A percentile compares a stretch with the other conserved stretches of the same genome.
phyloP scores from a whole-genome alignment of 768 basidiomycete genomes.

The Cystobasidiopsis lactophilus region DNA sequence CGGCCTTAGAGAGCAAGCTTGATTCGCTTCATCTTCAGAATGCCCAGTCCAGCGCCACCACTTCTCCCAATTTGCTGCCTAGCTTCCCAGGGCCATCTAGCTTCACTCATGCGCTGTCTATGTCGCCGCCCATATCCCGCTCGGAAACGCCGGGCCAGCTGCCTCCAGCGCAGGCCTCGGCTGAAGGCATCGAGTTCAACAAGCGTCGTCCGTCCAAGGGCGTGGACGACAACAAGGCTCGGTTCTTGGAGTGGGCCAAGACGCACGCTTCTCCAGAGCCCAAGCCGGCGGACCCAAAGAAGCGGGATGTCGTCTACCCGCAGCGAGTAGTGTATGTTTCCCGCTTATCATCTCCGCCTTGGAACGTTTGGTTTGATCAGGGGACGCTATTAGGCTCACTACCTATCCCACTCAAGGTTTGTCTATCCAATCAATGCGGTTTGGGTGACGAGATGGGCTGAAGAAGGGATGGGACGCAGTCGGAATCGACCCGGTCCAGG shows the following conservation, averaged over 20 bases:
- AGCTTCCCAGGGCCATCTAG: conserved; percentile 4
- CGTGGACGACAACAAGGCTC: neutral
- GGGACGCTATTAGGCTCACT: too few relatives aligned
- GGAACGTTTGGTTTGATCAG: too few relatives aligned
- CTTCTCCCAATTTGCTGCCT: conserved; percentile 5
- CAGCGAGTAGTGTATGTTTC: conserved; percentile 40
- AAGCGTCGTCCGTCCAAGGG: too few relatives aligned
- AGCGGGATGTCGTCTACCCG: conserved; percentile 41
- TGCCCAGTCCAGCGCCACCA: neutral
- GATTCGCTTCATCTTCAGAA: neutral
- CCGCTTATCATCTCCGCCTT: too few relatives aligned
- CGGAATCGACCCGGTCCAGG: conserved; percentile 54
- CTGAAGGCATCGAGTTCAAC: too few relatives aligned
- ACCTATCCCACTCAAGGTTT: conserved; percentile 83
- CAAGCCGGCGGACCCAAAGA: conserved; percentile 29
- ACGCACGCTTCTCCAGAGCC: conserved; percentile 6
- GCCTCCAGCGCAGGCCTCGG: too few relatives aligned
- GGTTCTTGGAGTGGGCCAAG: conserved; percentile 10
- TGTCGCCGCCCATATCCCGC: neutral
- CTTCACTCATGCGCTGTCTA: neutral
- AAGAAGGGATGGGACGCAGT: too few relatives aligned
- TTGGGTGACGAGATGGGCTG: too few relatives aligned
- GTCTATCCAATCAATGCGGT: too few relatives aligned
- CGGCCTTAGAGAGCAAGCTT: conserved; percentile 11
- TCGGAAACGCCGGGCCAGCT: too few relatives aligned